Conservation (phyloP, 2,329 filamentous ascomycete genomes). For the Fusarium sp. region DNA sequence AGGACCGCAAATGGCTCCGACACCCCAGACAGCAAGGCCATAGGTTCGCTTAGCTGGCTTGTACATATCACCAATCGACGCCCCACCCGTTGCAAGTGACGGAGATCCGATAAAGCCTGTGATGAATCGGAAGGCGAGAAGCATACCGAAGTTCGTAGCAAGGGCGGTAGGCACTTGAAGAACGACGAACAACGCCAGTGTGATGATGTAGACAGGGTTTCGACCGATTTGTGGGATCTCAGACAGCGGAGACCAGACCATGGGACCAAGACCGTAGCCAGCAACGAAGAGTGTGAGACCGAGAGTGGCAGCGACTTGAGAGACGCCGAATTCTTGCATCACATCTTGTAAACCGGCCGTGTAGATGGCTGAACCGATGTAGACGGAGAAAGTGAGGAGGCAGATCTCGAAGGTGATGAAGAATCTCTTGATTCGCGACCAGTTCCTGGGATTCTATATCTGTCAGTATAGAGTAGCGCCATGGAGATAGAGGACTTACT, state of each 20-base stretch:
- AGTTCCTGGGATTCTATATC: background rate
- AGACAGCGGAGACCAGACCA: slow-evolving; percentile 2
- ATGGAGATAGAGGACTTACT: background rate
- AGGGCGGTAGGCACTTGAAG: slow-evolving; percentile 65
- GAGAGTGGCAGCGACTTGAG: slow-evolving; percentile 1
- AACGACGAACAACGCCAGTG: slow-evolving; percentile 68
- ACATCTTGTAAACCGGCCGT: slow-evolving; percentile 2
- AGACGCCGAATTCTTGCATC: slow-evolving; percentile 1
- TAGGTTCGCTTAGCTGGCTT: slow-evolving; percentile 4
- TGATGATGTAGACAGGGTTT: slow-evolving; percentile 67
- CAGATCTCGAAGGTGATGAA: slow-evolving; percentile 17
- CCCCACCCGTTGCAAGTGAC: background rate
- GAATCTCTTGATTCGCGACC: slow-evolving; percentile 9
- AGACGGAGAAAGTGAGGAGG: slow-evolving; percentile 16
- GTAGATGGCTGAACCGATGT: slow-evolving; percentile 19
- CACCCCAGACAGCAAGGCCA: slow-evolving; percentile 1
- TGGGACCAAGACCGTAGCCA: slow-evolving; percentile 2
- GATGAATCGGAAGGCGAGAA: slow-evolving; percentile 64
- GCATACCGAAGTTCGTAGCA: slow-evolving; percentile 63
- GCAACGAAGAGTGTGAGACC: slow-evolving; percentile 3
- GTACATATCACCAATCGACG: slow-evolving; percentile 11
- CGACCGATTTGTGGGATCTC: slow-evolving; percentile 67
- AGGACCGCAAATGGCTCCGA: slow-evolving; percentile 8
- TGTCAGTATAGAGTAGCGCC: background rate
- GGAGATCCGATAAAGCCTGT: slow-evolving; percentile 59